A percentile compares a stretch with the other conserved stretches of the same genome.
Conservation (phyloP, 2,329 filamentous ascomycete species). For the Fusarium bulbicola region DNA sequence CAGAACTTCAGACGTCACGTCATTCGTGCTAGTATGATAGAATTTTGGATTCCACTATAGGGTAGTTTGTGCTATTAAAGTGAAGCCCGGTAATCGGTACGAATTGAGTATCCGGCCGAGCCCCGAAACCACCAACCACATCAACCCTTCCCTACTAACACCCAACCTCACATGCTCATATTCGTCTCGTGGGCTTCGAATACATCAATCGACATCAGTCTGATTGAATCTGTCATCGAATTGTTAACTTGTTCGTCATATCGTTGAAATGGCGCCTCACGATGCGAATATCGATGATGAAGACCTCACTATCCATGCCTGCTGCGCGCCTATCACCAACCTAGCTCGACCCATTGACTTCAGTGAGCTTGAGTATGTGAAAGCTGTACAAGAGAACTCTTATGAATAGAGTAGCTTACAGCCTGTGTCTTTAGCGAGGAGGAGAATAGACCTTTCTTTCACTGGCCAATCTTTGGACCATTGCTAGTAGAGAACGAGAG, state of each 20-base stretch:
- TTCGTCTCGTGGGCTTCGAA: background rate
- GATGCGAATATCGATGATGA: conserved; percentile 43
- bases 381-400: background rate
- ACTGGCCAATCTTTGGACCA: conserved; percentile 69
- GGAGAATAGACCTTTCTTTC: conserved; percentile 14
- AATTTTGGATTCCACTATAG: background rate
- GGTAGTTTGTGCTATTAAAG: background rate
- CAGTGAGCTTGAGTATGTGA: conserved; percentile 50
- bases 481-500: conserved; percentile 78
- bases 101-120: conserved; percentile 24
- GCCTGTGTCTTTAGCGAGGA: background rate
- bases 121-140: conserved; percentile 24
- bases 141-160: conserved; percentile 12
- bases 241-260: background rate
- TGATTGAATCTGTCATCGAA: background rate
- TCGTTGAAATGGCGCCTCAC: conserved; percentile 23
- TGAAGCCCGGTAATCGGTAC: conserved; percentile 20
- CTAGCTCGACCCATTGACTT: conserved; percentile 57
- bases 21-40: background rate
- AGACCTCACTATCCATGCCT: conserved; percentile 47
- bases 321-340: conserved; percentile 52
- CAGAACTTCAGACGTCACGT: background rate
- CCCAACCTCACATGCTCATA: conserved; percentile 10
- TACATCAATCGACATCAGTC: background rate
- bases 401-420: background rate